A percentile compares a stretch with the other conserved stretches of the same genome.
Evolutionary conservation across 345 rosid genomes (phyloP).

Genomic region (Chamaenerion angustifolium): DNA sequence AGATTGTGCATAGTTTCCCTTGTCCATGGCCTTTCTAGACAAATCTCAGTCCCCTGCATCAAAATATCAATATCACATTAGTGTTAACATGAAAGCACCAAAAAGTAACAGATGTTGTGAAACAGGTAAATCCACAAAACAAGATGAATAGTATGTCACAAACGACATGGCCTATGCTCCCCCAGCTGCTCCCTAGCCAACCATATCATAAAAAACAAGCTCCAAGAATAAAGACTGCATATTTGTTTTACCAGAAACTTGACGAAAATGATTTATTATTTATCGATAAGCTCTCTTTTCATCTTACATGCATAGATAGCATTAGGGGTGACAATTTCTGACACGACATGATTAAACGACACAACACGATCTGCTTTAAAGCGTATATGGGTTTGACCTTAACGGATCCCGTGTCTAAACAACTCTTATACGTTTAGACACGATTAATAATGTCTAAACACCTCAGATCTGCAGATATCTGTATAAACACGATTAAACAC

Average conservation of each 20-base stretch:
- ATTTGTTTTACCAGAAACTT: neutral
- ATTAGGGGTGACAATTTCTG: too few species aligned
- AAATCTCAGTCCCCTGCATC: constrained; percentile 63
- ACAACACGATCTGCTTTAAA: too few species aligned
- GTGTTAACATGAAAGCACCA: constrained; percentile 1
- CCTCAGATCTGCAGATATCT: too few species aligned
- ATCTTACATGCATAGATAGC: too few species aligned
- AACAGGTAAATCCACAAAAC: neutral
- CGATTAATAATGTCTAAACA: too few species aligned
- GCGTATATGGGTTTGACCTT: too few species aligned
- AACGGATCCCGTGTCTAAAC: too few species aligned
- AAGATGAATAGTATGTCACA: constrained; percentile 27
- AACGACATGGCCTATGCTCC: constrained; percentile 98
- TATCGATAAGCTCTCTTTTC: too few species aligned
- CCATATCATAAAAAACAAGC: constrained; percentile 28
- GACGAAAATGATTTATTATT: too few species aligned
- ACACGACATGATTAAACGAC: too few species aligned
- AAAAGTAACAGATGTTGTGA: neutral
- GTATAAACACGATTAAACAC: too few species aligned
- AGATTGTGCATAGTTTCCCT: constrained; percentile 96
- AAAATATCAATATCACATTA: constrained; percentile 2
- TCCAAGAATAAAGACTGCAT: constrained; percentile 6
- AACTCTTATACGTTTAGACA: too few species aligned
- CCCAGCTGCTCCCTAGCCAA: constrained; percentile 93
- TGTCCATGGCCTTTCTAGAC: constrained; percentile 82